Base-by-base conservation (phyloP, 2,329 filamentous ascomycete species). In the Colletotrichum sp. region DNA sequence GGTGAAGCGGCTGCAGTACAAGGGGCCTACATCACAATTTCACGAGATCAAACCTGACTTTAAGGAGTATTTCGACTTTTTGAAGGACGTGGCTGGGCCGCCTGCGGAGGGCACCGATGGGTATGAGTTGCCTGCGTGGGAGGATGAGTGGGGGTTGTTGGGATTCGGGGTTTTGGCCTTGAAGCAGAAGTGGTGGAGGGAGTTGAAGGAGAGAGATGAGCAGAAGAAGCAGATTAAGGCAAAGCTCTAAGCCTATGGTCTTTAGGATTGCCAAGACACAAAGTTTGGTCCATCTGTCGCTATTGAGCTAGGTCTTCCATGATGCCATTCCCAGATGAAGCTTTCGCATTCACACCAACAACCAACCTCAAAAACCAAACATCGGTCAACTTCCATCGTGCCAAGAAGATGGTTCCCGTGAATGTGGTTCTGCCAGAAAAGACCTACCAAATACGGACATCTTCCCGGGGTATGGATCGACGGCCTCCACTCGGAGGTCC, bases 31-130 rank as follows among this genome's bases (percentile, higher is more conserved):
- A 43, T 71, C 67, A 4, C 78, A 81, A 9, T 84, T 83, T 63
- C 84, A 84, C 59, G 79, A 79, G 4, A 80, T 82, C 26, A 81
- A 79, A 6, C 81, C 81, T 1, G 79, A 88, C 70, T 87, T 85
- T 39, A 80, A 82, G 21, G 81, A 81, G 2, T 87, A 84, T 72
- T 87, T 86, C 67, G 83, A 85, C 68, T 82, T 83, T 4, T 77
- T 89, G 16, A 81, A 85, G 1, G 71, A 74, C 9, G 81, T 89
- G 57, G 87, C 87, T 0, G 87, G 87, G 1, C 82, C 86, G 8
- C 86, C 87, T 5, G 79, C 78, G 1, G 78, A 81, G 12, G 84
- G 83, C 0, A 82, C 82, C 2, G 83, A 82, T 0, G 87, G 85
- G 0, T 82, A 86, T 12, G 79, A 78, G 32, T 77, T 89, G 30